A percentile compares a stretch with the other conserved stretches of the same genome.
These are phyloP conservation scores for Boletus mariae DNA, from an alignment of 1,284 basidiomycete genomes.

Conservation along the genomic window DNA sequence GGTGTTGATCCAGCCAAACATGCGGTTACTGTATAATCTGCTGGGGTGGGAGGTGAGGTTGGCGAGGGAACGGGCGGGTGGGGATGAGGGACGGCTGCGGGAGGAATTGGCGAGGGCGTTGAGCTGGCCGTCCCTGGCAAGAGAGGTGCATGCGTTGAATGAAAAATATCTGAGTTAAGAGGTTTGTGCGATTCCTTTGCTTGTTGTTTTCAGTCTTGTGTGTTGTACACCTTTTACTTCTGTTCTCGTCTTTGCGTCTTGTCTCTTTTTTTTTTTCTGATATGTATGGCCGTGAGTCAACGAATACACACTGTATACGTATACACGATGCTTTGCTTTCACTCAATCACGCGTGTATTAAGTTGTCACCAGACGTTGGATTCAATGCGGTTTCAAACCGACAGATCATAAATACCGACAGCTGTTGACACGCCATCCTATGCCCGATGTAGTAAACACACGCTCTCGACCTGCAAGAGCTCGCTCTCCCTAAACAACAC, in stretches of 20 bases:
- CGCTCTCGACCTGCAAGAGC: constrained; percentile 19
- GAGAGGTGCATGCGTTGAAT: constrained; percentile 75
- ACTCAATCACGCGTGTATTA: not conserved
- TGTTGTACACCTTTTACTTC: not conserved
- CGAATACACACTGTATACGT: too few relatives aligned
- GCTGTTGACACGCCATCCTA: not conserved
- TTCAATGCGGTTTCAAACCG: too few relatives aligned
- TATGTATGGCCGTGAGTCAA: not conserved
- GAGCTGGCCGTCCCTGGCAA: constrained; percentile 76
- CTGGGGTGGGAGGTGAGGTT: constrained; percentile 91
- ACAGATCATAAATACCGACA: too few relatives aligned
- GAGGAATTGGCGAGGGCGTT: constrained; percentile 59
- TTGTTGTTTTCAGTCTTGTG: not conserved
- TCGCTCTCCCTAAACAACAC: constrained; percentile 27
- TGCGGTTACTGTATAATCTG: constrained; percentile 89
- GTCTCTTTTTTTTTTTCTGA: not conserved
- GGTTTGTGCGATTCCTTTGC: not conserved
- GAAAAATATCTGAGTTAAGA: constrained; percentile 68
- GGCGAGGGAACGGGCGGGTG: constrained; percentile 61
- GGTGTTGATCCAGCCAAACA: constrained; percentile 91
- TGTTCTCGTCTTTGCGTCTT: not conserved
- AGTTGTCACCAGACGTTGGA: too few relatives aligned
- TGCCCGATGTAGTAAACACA: constrained; percentile 23
- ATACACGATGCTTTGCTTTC: not conserved
- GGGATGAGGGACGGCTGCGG: constrained; percentile 45